Conservation (phyloP, 1,139 yeast genomes). For the Candida tropicalis region DNA sequence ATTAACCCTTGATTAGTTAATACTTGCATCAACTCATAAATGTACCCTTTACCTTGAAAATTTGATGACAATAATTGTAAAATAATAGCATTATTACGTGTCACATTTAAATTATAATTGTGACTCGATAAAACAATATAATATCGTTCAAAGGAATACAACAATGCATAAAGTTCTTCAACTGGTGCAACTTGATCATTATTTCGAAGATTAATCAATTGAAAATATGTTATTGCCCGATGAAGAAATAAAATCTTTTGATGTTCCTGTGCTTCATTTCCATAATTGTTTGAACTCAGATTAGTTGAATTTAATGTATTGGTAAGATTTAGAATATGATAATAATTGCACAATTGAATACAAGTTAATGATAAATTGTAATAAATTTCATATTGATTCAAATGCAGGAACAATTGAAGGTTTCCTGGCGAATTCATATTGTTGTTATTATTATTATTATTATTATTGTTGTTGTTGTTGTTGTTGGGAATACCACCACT, state of each 20-base stretch:
- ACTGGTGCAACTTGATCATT: constrained; percentile 29
- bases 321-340: constrained; percentile 31
- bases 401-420: constrained; percentile 14
- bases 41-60: constrained; percentile 5
- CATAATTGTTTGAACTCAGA: constrained; percentile 15
- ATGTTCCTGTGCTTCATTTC: constrained; percentile 29
- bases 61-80: constrained; percentile 14
- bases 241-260: constrained; percentile 37
- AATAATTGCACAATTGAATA: constrained; percentile 39
- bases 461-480: not conserved
- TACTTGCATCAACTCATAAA: constrained; percentile 20
- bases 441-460: constrained; percentile 9
- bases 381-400: constrained; percentile 32
- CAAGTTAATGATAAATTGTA: constrained; percentile 38
- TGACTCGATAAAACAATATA: constrained; percentile 35
- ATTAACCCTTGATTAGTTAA: constrained; percentile 15
- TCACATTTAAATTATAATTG: constrained; percentile 22
- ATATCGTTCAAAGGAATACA: constrained; percentile 37
- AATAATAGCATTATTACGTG: constrained; percentile 24
- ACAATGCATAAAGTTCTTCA: constrained; percentile 38
- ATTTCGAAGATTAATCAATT: constrained; percentile 31
- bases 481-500: not conserved
- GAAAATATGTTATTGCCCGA: constrained; percentile 40
- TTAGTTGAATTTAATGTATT: constrained; percentile 17
- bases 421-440: constrained; percentile 11